Conservation (phyloP, 2,329 filamentous ascomycete genomes). For the Fusarium citri region DNA sequence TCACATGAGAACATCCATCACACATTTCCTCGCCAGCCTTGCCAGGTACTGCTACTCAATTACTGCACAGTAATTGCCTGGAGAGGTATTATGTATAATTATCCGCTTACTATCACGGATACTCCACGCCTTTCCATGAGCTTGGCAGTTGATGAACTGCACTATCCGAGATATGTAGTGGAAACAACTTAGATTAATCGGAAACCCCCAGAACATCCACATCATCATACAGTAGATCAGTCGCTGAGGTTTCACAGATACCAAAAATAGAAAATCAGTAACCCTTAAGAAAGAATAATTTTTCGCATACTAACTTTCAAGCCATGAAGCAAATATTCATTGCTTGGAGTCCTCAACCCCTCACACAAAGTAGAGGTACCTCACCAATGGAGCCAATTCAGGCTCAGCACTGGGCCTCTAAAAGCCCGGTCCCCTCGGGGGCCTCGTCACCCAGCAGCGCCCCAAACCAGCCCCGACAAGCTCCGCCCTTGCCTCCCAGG, state of each 20-base stretch:
- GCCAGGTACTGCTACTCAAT: not conserved
- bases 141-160: not conserved
- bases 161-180: slow-evolving; percentile 1
- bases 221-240: not conserved
- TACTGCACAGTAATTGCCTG: not conserved
- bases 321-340: not conserved
- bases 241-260: not conserved
- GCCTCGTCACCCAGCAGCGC: slow-evolving; percentile 46
- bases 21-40: not conserved
- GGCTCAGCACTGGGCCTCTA: slow-evolving; percentile 1
- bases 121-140: not conserved
- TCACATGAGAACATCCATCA: slow-evolving; percentile 1
- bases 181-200: slow-evolving; percentile 10
- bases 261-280: slow-evolving; percentile 1
- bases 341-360: not conserved
- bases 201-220: not conserved
- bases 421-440: slow-evolving; percentile 31
- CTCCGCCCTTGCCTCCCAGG: not conserved
- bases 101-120: not conserved
- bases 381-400: not conserved
- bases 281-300: not conserved
- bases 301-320: not conserved
- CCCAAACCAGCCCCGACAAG: slow-evolving; percentile 8
- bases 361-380: slow-evolving; percentile 8
- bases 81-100: not conserved